Evolutionary conservation across 192 early-diverging fungal genomes (phyloP).

Genomic region (Gaertneriomyces semiglobifer): DNA sequence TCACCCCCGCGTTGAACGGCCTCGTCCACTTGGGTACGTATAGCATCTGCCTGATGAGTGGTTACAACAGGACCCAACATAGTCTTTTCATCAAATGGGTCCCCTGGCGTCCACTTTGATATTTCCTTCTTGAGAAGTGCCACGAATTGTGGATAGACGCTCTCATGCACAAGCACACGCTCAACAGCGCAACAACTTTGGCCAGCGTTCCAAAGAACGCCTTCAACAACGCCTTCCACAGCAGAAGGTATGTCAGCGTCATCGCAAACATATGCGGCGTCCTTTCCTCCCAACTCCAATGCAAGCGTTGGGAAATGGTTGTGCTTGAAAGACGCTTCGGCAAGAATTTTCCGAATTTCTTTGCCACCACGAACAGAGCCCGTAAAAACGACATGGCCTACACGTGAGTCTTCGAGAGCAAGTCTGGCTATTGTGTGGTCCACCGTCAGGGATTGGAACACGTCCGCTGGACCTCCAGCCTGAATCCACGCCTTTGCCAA

Average conservation of each 20-base stretch:
- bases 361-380: conserved; percentile 71
- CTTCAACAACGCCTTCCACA: conserved; percentile 73
- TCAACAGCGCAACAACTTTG: conserved; percentile 81
- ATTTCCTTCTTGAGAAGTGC: conserved; percentile 31
- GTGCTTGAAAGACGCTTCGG: not conserved
- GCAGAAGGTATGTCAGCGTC: conserved; percentile 70
- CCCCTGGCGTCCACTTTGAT: conserved; percentile 59
- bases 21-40: conserved; percentile 65
- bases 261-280: conserved; percentile 73
- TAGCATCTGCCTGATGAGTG: conserved; percentile 60
- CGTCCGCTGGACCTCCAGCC: conserved; percentile 66
- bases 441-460: conserved; percentile 48
- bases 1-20: conserved; percentile 45
- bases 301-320: conserved; percentile 57
- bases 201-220: conserved; percentile 77
- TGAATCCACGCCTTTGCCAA: conserved; percentile 60
- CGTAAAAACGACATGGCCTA: conserved; percentile 73
- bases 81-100: conserved; percentile 56
- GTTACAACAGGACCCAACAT: conserved; percentile 77
- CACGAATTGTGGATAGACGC: conserved; percentile 70
- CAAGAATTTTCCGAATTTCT: conserved; percentile 54
- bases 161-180: conserved; percentile 73
- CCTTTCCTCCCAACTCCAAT: conserved; percentile 82
- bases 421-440: conserved; percentile 44
- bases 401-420: conserved; percentile 54